These are phyloP conservation scores for Chlamydomonas eustigma DNA, from an alignment of 139 green algal genomes.

Conservation along the genomic window DNA sequence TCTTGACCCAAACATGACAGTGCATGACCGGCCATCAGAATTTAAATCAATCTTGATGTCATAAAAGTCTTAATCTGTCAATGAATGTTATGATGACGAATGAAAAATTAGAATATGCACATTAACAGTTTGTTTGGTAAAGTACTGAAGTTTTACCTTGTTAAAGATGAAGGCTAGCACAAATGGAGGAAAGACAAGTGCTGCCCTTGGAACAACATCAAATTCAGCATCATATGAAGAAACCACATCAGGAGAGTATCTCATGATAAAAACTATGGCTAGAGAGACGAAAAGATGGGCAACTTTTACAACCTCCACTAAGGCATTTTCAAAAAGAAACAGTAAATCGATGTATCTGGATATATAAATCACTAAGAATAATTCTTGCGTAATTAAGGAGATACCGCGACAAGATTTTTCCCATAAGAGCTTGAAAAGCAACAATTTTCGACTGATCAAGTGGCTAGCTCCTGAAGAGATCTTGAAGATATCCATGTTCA, in stretches of 20 bases:
- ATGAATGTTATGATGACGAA: too few relatives aligned
- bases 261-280: constrained; percentile 29
- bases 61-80: background rate
- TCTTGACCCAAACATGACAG: background rate
- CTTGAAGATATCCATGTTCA: too few relatives aligned
- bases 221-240: constrained; percentile 25
- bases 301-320: constrained; percentile 23
- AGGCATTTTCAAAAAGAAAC: constrained; percentile 15
- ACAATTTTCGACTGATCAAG: constrained; percentile 10
- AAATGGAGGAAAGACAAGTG: constrained; percentile 14
- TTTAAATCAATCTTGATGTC: background rate
- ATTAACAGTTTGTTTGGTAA: too few relatives aligned
- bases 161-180: constrained; percentile 28
- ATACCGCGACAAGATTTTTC: constrained; percentile 31
- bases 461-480: too few relatives aligned
- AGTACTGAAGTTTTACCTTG: too few relatives aligned
- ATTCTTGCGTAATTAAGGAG: constrained; percentile 24
- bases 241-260: constrained; percentile 19
- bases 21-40: background rate
- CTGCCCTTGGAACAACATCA: constrained; percentile 17
- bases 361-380: constrained; percentile 25
- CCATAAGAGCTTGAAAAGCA: constrained; percentile 26
- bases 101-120: too few relatives aligned
- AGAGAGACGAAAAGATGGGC: constrained; percentile 22
- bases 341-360: constrained; percentile 30